These are phyloP conservation scores for Crucihimalaya himalaica DNA, from an alignment of 345 rosid species.

Conservation along the genomic window DNA sequence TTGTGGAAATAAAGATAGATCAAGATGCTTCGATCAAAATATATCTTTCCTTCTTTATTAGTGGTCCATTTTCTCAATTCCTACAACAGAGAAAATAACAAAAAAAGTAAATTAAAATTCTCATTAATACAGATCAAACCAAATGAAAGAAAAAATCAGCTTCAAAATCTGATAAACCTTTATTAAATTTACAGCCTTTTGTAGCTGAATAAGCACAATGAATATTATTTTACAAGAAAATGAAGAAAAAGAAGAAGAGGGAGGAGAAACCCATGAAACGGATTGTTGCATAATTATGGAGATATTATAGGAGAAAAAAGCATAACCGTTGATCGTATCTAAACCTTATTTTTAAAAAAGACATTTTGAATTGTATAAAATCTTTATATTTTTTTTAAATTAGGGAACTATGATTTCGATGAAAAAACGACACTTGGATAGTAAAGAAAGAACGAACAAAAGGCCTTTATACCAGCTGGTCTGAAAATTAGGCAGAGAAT, in stretches of 20 bases:
- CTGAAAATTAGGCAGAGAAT: slow-evolving; percentile 39
- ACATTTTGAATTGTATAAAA: background rate
- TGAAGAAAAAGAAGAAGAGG: slow-evolving; percentile 1
- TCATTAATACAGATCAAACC: background rate
- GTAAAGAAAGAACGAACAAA: slow-evolving; percentile 18
- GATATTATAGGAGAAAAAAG: slow-evolving; percentile 39
- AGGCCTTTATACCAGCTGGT: slow-evolving; percentile 35
- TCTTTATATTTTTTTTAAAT: background rate
- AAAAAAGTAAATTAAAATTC: background rate
- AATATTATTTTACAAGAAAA: background rate
- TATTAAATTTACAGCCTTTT: background rate
- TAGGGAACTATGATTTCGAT: background rate
- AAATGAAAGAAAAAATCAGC: background rate
- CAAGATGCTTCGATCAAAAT: slow-evolving; percentile 16
- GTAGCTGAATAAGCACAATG: slow-evolving; percentile 6
- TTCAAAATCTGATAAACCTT: slow-evolving; percentile 17
- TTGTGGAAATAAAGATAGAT: background rate
- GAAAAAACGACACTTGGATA: slow-evolving; percentile 32
- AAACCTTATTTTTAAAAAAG: background rate
- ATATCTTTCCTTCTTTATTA: slow-evolving; percentile 23
- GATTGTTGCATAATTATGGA: slow-evolving; percentile 35
- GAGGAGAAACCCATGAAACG: slow-evolving; percentile 23
- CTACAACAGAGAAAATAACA: slow-evolving; percentile 16
- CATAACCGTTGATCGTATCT: slow-evolving; percentile 32
- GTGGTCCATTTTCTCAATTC: slow-evolving; percentile 30